Percentiles rank a stretch among this genome's conserved stretches.
Conservation (phyloP, 192 early-diverging fungal species). For the Rhizophlyctis rosea region DNA sequence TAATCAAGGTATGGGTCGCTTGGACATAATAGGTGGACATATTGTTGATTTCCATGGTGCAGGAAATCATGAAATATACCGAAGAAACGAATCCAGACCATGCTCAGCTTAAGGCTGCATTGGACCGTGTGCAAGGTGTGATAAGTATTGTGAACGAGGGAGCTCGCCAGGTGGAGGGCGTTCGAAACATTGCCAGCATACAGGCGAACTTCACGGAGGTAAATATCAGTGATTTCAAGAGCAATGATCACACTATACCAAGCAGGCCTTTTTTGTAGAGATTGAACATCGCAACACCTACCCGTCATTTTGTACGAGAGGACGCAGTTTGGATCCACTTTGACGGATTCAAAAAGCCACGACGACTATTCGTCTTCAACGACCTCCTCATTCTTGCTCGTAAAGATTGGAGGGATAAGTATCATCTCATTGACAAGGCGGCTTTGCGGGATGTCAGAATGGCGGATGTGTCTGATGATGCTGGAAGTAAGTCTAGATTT, state of each 20-base stretch:
- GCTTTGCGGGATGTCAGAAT: slow-evolving; percentile 40
- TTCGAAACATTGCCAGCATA: slow-evolving; percentile 43
- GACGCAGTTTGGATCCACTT: slow-evolving; percentile 33
- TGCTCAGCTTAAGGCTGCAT: slow-evolving; percentile 29
- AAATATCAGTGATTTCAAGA: neutral
- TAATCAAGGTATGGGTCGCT: slow-evolving; percentile 48
- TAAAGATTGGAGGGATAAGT: slow-evolving; percentile 54
- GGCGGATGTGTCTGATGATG: slow-evolving; percentile 40
- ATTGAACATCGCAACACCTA: slow-evolving; percentile 44
- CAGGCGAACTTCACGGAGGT: slow-evolving; percentile 48
- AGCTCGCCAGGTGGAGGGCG: slow-evolving; percentile 36
- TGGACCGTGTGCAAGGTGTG: slow-evolving; percentile 45
- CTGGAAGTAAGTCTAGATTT: slow-evolving; percentile 11
- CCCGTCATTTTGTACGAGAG: slow-evolving; percentile 47
- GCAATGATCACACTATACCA: neutral
- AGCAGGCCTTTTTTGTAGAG: slow-evolving; percentile 6
- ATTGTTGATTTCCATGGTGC: neutral
- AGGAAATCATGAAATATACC: slow-evolving; percentile 55
- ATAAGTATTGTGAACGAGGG: slow-evolving; percentile 49
- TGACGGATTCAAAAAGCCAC: slow-evolving; percentile 34
- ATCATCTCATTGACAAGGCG: slow-evolving; percentile 45
- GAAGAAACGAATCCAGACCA: slow-evolving; percentile 36
- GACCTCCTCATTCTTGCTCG: slow-evolving; percentile 45
- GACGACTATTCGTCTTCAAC: slow-evolving; percentile 52
- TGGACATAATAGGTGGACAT: neutral